Conservation (phyloP, 257 asterid species). For the Paulownia fortunei region DNA sequence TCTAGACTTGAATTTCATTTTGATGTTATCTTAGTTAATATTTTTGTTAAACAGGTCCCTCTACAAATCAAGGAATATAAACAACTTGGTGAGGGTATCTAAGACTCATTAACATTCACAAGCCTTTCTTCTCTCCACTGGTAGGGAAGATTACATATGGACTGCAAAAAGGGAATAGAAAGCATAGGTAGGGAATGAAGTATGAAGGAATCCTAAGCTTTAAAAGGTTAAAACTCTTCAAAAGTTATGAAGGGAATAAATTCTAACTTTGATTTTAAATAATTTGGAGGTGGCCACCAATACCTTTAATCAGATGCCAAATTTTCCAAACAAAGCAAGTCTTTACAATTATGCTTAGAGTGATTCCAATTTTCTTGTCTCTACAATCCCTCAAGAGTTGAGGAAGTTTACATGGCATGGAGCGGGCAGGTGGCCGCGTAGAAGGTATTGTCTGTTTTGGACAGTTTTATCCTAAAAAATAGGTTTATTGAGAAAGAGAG, state of each 20-base stretch:
- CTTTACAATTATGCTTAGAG: conserved; percentile 13
- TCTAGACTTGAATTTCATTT: no score
- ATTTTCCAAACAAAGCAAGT: conserved; percentile 26
- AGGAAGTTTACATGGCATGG: neutral
- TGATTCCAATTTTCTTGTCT: conserved; percentile 35
- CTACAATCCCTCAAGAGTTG: conserved; percentile 31
- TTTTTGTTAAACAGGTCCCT: neutral
- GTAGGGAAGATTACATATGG: conserved; percentile 9
- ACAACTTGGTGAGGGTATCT: neutral
- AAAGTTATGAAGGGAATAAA: conserved; percentile 44
- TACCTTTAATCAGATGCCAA: conserved; percentile 28
- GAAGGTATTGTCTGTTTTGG: no score
- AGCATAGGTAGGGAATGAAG: conserved; percentile 33
- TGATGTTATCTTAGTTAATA: neutral
- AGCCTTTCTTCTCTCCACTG: conserved; percentile 19
- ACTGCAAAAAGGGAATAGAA: conserved; percentile 19
- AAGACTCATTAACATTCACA: conserved; percentile 1
- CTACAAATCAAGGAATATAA: conserved; percentile 12
- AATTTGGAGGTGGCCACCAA: conserved; percentile 29
- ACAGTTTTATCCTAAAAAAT: no score
- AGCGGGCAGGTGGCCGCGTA: no score
- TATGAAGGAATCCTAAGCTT: conserved; percentile 54
- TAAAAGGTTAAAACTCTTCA: conserved; percentile 29
- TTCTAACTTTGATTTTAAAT: conserved; percentile 36
- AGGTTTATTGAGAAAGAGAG: no score